A percentile compares a stretch with the other conserved stretches of the same genome.
phyloP scores from a whole-genome alignment of 352 stramenopile species.

The Thalassiosira hispida region DNA sequence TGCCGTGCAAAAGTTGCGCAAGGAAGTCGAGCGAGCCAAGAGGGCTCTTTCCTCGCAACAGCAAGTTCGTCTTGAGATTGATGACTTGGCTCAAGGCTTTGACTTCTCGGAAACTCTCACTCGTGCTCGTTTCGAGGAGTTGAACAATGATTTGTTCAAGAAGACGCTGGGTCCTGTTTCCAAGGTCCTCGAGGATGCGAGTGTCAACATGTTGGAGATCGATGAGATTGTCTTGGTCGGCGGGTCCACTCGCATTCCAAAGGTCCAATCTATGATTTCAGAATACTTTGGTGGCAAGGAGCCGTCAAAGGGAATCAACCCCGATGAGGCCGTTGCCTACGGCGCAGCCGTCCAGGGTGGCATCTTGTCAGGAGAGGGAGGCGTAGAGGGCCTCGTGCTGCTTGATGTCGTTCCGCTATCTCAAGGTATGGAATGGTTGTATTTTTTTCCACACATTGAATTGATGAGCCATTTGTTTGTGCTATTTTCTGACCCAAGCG shows the following conservation, averaged over 20 bases:
- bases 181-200: constrained; percentile 94
- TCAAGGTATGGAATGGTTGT: constrained; percentile 83
- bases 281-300: constrained; percentile 97
- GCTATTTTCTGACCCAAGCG: no score
- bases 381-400: constrained; percentile 93
- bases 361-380: constrained; percentile 93
- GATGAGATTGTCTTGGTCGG: constrained; percentile 99
- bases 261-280: constrained; percentile 97
- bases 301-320: constrained; percentile 86
- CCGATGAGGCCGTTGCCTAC: constrained; percentile 98
- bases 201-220: constrained; percentile 95
- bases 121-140: constrained; percentile 97
- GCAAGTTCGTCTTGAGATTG: constrained; percentile 95
- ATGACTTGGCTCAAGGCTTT: constrained; percentile 94
- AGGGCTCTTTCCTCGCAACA: constrained; percentile 95
- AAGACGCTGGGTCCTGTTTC: constrained; percentile 96
- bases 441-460: no score
- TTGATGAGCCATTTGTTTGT: no score
- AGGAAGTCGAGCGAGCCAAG: constrained; percentile 98
- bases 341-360: constrained; percentile 96
- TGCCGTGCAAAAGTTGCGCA: constrained; percentile 95
- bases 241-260: constrained; percentile 98
- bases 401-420: constrained; percentile 98
- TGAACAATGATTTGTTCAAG: constrained; percentile 99
- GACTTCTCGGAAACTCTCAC: constrained; percentile 95